phyloP scores from a whole-genome alignment of 2,329 filamentous ascomycete species.

The Thelonectria olida region DNA sequence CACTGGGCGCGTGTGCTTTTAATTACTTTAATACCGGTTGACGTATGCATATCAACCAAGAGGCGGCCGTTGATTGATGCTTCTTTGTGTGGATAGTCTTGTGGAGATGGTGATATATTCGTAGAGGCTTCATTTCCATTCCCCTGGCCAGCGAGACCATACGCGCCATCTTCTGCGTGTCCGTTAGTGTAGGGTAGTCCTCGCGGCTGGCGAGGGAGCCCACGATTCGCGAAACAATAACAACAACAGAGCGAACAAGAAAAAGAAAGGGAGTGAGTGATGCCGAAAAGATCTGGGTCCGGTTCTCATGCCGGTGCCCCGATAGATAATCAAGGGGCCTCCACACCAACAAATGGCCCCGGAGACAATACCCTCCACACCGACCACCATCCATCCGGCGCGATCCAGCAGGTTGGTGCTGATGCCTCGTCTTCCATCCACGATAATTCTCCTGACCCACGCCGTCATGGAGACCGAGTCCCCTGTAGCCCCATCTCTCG shows the following conservation, averaged over 20 bases:
- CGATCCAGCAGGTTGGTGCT: slow-evolving; percentile 3
- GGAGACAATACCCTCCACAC: no score
- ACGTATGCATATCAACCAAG: no score
- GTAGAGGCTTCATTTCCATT: no score
- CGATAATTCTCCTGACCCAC: not conserved
- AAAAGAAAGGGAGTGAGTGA: not conserved
- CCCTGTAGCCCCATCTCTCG: not conserved
- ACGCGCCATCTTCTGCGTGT: no score
- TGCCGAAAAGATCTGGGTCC: not conserved
- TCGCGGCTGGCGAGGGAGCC: not conserved
- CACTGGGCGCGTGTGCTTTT: no score
- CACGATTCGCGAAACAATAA: not conserved
- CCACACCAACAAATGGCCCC: no score
- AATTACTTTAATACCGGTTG: no score
- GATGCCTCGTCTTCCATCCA: not conserved
- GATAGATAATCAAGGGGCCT: not conserved
- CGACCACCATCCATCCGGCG: not conserved
- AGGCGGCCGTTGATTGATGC: no score
- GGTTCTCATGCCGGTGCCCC: not conserved
- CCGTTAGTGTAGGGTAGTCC: not conserved
- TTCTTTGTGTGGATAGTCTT: not conserved
- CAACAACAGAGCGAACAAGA: not conserved
- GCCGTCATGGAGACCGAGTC: not conserved
- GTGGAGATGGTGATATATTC: no score
- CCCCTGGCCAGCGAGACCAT: no score